Evolutionary conservation across 1,284 basidiomycete species (phyloP).

Genomic region (Jaminaea rosea): DNA sequence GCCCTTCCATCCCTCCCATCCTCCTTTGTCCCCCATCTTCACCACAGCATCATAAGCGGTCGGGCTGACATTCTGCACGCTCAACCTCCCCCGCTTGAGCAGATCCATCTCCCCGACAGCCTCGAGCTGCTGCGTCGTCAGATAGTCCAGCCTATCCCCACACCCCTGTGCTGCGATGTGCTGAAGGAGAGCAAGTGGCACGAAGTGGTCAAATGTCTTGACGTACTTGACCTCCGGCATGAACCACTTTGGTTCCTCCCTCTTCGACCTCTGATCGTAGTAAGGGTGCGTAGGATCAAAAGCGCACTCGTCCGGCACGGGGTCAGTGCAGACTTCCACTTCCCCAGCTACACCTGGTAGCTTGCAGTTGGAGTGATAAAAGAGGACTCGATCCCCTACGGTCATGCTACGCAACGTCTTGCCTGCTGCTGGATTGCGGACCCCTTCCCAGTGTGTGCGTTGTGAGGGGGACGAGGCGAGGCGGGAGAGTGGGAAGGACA

Average conservation of each 20-base stretch:
- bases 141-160: slow-evolving; percentile 54
- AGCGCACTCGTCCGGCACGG: neutral
- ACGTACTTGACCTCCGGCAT: slow-evolving; percentile 66
- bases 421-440: slow-evolving; percentile 79
- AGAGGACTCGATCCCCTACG: slow-evolving; percentile 66
- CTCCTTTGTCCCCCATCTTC: slow-evolving; percentile 62
- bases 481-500: slow-evolving; percentile 36
- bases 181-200: slow-evolving; percentile 69
- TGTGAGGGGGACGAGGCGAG: slow-evolving; percentile 11
- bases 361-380: slow-evolving; percentile 90
- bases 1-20: slow-evolving; percentile 47
- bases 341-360: slow-evolving; percentile 56
- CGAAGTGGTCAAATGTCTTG: slow-evolving; percentile 62
- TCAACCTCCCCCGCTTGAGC: slow-evolving; percentile 72
- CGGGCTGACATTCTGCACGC: slow-evolving; percentile 69
- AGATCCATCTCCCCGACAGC: slow-evolving; percentile 65
- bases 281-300: slow-evolving; percentile 63
- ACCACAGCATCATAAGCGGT: slow-evolving; percentile 64
- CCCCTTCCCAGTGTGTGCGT: slow-evolving; percentile 80
- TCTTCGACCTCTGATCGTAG: slow-evolving; percentile 73
- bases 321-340: neutral
- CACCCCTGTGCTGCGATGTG: too few relatives aligned
- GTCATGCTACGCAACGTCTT: slow-evolving; percentile 84
- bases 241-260: slow-evolving; percentile 75
- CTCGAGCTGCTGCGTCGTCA: slow-evolving; percentile 35